Percentiles rank a stretch among this genome's conserved stretches.
Evolutionary conservation across 2,329 filamentous ascomycete species (phyloP).

Genomic region (Ophiostoma himal-ulmi): DNA sequence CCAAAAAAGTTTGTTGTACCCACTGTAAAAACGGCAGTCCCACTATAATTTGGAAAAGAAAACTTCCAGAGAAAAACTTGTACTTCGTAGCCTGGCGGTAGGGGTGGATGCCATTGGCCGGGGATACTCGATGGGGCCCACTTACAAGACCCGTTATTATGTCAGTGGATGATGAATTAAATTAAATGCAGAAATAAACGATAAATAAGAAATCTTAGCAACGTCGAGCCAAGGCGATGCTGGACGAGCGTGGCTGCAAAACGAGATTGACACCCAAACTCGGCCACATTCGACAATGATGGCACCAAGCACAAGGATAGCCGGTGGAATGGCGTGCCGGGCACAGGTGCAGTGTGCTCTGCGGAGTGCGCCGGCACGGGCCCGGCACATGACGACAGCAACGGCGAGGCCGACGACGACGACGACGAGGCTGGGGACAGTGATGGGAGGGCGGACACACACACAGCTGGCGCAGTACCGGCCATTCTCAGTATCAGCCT

Average conservation of each 20-base stretch:
- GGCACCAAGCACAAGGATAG: constrained; percentile 21
- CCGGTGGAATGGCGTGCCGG: constrained; percentile 14
- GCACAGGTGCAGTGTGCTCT: constrained; percentile 16
- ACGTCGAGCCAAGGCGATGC: background rate
- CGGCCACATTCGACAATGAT: constrained; percentile 17
- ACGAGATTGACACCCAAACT: background rate
- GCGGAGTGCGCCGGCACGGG: background rate
- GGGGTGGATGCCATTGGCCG: background rate
- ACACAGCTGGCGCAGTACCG: background rate
- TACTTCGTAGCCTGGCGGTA: background rate
- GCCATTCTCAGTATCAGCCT: background rate
- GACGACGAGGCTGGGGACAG: background rate
- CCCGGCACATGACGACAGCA: constrained; percentile 7
- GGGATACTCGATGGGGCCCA: background rate
- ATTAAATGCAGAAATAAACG: constrained; percentile 17
- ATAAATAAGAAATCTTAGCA: constrained; percentile 12
- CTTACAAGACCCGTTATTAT: background rate
- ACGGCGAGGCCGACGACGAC: background rate
- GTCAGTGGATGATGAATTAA: constrained; percentile 9
- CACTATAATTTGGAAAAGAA: background rate
- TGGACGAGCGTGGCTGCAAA: background rate
- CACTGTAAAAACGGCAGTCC: constrained; percentile 5
- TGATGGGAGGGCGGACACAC: background rate
- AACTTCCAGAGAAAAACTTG: background rate
- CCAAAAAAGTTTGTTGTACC: constrained; percentile 14